A percentile compares a stretch with the other conserved stretches of the same genome.
Evolutionary conservation across 1,139 yeast species (phyloP).

Genomic region (Pichia sorboxylosa): DNA sequence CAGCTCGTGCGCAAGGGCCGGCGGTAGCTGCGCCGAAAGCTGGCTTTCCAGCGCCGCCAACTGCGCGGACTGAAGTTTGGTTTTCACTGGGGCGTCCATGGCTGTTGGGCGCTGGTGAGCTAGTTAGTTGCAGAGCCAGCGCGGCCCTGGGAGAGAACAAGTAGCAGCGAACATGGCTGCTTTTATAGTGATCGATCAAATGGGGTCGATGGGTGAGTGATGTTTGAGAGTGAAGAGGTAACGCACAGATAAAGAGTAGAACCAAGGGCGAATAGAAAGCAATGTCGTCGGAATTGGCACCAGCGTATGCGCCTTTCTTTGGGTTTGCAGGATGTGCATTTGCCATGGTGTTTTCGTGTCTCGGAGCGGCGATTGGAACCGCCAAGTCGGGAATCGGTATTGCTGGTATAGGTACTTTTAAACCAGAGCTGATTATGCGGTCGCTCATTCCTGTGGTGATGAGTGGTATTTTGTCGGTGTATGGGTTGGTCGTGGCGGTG

Average conservation of each 20-base stretch:
- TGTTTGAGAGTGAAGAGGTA: no score
- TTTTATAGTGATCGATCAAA: no score
- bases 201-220: no score
- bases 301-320: conserved; percentile 86
- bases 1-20: neutral
- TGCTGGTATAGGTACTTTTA: conserved; percentile 77
- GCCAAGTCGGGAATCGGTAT: conserved; percentile 98
- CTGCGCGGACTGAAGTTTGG: no score
- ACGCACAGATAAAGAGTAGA: no score
- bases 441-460: conserved; percentile 89
- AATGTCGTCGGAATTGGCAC: conserved; percentile 34
- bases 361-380: conserved; percentile 97
- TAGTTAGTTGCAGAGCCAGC: no score
- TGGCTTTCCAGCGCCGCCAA: neutral
- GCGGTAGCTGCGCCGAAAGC: neutral
- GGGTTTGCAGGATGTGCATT: conserved; percentile 94
- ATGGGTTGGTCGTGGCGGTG: conserved; percentile 92
- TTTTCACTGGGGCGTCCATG: no score
- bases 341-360: conserved; percentile 80
- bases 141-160: no score
- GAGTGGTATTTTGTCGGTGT: conserved; percentile 96
- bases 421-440: conserved; percentile 74
- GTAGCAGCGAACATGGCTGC: no score
- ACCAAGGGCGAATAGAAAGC: no score
- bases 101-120: no score